These are phyloP conservation scores for Leucocoprinus gongylophorus DNA, from an alignment of 1,284 basidiomycete species.

Conservation along the genomic window DNA sequence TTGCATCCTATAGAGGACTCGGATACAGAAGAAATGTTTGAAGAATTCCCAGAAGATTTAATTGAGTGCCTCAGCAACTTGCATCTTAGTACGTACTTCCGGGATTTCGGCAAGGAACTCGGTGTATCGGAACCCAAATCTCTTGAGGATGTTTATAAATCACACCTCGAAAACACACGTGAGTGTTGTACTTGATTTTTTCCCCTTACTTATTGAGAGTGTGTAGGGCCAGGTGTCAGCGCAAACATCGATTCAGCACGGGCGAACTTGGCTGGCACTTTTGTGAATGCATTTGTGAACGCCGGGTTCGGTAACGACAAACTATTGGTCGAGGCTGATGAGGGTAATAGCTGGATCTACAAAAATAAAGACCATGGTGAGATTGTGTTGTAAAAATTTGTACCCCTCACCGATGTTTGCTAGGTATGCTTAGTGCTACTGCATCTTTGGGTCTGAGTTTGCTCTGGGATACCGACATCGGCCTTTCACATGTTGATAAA, in stretches of 20 bases:
- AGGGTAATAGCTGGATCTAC: constrained; percentile 98
- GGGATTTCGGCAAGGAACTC: constrained; percentile 91
- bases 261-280: constrained; percentile 93
- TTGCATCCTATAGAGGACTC: constrained; percentile 51
- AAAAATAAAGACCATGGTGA: constrained; percentile 97
- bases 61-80: constrained; percentile 81
- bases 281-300: constrained; percentile 99
- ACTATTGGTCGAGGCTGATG: constrained; percentile 93
- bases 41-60: constrained; percentile 79
- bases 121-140: constrained; percentile 87
- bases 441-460: constrained; percentile 91
- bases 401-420: constrained; percentile 14
- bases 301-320: constrained; percentile 99
- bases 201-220: neutral
- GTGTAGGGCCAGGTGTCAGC: constrained; percentile 51
- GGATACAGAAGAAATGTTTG: constrained; percentile 49
- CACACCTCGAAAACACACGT: constrained; percentile 88
- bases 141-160: constrained; percentile 97
- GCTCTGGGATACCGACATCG: constrained; percentile 95
- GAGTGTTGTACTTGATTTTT: constrained; percentile 22
- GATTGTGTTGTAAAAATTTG: neutral
- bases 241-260: constrained; percentile 88
- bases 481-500: constrained; percentile 93
- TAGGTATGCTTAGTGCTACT: constrained; percentile 94
- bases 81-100: constrained; percentile 80